Percentiles rank a stretch among this genome's conserved stretches.
Evolutionary conservation across 495 filamentous ascomycete genomes (phyloP).

Genomic region (Daldinia decipiens): DNA sequence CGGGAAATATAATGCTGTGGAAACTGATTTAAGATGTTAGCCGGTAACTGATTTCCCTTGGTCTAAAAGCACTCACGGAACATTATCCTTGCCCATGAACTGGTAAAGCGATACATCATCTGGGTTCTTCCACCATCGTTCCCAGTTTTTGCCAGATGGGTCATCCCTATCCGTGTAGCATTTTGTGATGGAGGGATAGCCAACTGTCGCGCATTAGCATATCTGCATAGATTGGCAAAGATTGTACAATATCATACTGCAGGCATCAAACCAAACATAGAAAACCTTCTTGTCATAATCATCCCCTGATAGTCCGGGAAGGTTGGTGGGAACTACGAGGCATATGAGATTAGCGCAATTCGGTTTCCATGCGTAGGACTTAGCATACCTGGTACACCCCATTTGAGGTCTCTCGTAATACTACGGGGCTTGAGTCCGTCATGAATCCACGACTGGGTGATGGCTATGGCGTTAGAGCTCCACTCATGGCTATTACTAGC

Average conservation of each 20-base stretch:
- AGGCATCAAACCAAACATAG: conserved; percentile 99
- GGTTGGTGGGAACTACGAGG: conserved; percentile 44
- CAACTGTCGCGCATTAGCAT: conserved; percentile 57
- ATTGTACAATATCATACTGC: conserved; percentile 55
- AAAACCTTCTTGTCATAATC: conserved; percentile 86
- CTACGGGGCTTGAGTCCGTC: conserved; percentile 83
- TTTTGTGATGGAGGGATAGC: conserved; percentile 94
- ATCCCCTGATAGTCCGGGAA: conserved; percentile 63
- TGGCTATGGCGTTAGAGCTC: conserved; percentile 78
- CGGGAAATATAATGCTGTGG: conserved; percentile 81
- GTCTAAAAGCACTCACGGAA: conserved; percentile 73
- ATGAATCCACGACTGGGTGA: conserved; percentile 81
- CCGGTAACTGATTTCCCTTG: background rate
- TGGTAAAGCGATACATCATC: conserved; percentile 91
- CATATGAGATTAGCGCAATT: conserved; percentile 14
- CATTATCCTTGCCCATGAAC: conserved; percentile 99
- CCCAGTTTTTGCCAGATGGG: conserved; percentile 69
- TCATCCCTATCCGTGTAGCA: conserved; percentile 74
- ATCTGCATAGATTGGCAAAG: background rate
- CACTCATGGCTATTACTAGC: conserved; percentile 64
- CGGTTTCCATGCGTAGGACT: background rate
- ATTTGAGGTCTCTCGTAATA: conserved; percentile 92
- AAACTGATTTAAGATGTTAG: conserved; percentile 41
- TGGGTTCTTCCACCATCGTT: conserved; percentile 94
- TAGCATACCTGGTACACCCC: conserved; percentile 76